Conservation (phyloP, 805 yeast genomes). For the Pichia cephalocereana region DNA sequence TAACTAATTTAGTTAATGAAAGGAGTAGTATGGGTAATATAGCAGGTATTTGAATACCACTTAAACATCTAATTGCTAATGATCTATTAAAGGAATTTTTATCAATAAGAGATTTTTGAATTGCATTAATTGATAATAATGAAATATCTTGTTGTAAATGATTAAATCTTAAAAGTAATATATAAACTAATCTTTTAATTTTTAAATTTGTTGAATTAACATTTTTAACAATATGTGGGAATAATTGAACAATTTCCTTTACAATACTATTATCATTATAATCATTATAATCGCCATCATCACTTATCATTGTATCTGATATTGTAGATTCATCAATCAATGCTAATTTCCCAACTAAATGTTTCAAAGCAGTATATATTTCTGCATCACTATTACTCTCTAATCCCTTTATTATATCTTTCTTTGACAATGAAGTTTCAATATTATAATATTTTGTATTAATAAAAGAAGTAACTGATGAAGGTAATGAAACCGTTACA, state of each 20-base stretch:
- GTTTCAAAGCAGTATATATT: constrained; percentile 48
- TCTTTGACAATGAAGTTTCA: constrained; percentile 35
- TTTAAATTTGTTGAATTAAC: constrained; percentile 58
- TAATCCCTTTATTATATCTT: constrained; percentile 56
- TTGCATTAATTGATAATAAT: constrained; percentile 78
- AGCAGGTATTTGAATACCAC: constrained; percentile 76
- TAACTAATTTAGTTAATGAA: constrained; percentile 56
- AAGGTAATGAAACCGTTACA: constrained; percentile 13
- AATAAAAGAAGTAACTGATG: constrained; percentile 15
- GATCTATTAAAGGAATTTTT: constrained; percentile 60
- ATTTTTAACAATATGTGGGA: constrained; percentile 86
- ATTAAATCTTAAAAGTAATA: constrained; percentile 67
- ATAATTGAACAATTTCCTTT: constrained; percentile 38
- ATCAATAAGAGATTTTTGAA: constrained; percentile 74
- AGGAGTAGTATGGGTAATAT: constrained; percentile 70
- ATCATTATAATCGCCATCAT: neutral
- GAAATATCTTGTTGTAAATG: constrained; percentile 86
- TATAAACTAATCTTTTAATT: constrained; percentile 66
- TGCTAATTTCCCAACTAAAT: constrained; percentile 38
- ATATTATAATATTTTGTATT: constrained; percentile 17
- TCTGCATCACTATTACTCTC: constrained; percentile 65
- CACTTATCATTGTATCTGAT: neutral
- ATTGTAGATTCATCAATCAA: neutral
- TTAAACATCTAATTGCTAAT: constrained; percentile 66
- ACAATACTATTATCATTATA: neutral